Evolutionary conservation across 2,329 filamentous ascomycete genomes (phyloP).

Genomic region (Capronia coronata): DNA sequence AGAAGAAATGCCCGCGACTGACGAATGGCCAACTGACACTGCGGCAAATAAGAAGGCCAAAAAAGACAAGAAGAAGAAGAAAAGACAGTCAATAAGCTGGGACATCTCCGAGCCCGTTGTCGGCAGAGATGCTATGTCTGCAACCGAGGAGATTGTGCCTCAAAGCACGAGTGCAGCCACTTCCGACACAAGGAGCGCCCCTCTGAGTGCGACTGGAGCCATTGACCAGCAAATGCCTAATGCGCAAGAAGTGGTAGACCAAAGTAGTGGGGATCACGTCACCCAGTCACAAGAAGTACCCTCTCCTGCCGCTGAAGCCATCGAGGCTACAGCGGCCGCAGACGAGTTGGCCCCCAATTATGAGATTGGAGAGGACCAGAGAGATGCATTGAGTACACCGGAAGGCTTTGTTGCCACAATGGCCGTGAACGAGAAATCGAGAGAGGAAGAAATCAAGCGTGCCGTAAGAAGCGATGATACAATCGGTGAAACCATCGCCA

Average conservation of each 20-base stretch:
- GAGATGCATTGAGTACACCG: not conserved
- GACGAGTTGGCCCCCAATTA: not conserved
- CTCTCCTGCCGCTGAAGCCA: not conserved
- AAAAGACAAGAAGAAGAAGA: conserved; percentile 23
- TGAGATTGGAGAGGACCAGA: not conserved
- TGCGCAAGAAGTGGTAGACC: not conserved
- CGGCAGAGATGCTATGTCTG: not conserved
- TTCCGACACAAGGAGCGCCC: not conserved
- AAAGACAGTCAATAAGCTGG: conserved; percentile 6
- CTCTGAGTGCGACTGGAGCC: no score
- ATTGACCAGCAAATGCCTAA: not conserved
- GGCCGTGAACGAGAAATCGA: not conserved
- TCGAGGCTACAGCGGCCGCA: not conserved
- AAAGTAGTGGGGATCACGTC: not conserved
- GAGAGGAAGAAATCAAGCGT: not conserved
- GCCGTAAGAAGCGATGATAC: no score
- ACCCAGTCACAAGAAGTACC: not conserved
- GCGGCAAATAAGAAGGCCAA: conserved; percentile 17
- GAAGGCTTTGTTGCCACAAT: not conserved
- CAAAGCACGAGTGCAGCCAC: not conserved
- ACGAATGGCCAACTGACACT: conserved; percentile 4
- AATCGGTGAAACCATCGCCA: no score
- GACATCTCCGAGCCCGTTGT: conserved; percentile 1
- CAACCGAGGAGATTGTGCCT: not conserved
- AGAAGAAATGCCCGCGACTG: not conserved